Evolutionary conservation across 768 basidiomycete genomes (phyloP).

Genomic region (Russula abietina): DNA sequence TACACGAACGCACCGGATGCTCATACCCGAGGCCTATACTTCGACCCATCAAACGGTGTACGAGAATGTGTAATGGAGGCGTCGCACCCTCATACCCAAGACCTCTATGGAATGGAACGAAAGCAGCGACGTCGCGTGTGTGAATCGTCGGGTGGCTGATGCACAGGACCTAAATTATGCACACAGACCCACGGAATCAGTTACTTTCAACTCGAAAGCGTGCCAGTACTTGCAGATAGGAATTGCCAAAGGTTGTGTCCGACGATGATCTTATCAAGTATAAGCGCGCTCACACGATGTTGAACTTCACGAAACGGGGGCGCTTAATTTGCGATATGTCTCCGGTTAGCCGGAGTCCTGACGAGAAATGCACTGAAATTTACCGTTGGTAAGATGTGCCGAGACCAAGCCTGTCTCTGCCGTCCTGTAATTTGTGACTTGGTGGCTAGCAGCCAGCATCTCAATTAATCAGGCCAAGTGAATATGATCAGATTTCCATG

Average conservation of each 20-base stretch:
- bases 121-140: slow-evolving; percentile 52
- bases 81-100: slow-evolving; percentile 30
- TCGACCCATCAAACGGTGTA: slow-evolving; percentile 42
- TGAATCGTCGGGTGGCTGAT: slow-evolving; percentile 46
- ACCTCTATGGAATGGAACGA: slow-evolving; percentile 43
- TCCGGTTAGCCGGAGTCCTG: neutral
- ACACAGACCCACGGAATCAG: neutral
- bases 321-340: slow-evolving; percentile 31
- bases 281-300: slow-evolving; percentile 37
- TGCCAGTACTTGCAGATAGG: slow-evolving; percentile 39
- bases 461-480: neutral
- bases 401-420: slow-evolving; percentile 42
- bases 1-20: slow-evolving; percentile 40
- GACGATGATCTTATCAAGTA: slow-evolving; percentile 46
- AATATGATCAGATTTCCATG: neutral
- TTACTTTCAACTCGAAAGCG: slow-evolving; percentile 2
- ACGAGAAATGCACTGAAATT: neutral
- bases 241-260: slow-evolving; percentile 52
- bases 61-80: slow-evolving; percentile 38
- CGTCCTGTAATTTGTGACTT: slow-evolving; percentile 43
- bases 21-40: slow-evolving; percentile 40
- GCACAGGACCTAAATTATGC: slow-evolving; percentile 41
- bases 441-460: slow-evolving; percentile 34
- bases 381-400: slow-evolving; percentile 39
- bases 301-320: slow-evolving; percentile 46